Base-by-base conservation (phyloP, 768 basidiomycete species). In the Lentinula sp. region DNA sequence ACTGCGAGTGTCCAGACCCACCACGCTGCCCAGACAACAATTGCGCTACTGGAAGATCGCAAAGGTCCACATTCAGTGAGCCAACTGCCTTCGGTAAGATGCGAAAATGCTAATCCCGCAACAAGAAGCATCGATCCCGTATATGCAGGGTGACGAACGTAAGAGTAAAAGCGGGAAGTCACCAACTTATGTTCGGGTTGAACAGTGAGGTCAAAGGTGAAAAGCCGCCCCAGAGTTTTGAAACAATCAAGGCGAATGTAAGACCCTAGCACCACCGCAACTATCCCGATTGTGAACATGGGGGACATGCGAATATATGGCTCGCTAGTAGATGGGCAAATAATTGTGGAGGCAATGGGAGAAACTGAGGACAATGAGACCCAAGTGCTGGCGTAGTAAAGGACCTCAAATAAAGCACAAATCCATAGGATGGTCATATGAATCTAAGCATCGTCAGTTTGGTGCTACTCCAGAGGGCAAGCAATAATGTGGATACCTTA, bases 141-240 rank as follows among this genome's bases (percentile, higher is more conserved):
- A 67, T 83, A 84, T 0, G 81, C 76, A 16, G 83, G 83, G 69
- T 85, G 83, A 6, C 83, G 79, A 57, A 84, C 83, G 60, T 78
- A 77, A 6, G 69, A 61, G 66, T 85, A 85, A 61, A 76, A 79
- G 18, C 81, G 77, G n/a, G 69, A 67, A 2, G 81, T 83, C 63
- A 85, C 71, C 49, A 85, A 75, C 52, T 69, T 75, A 70, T 85
- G 84, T 36, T 72, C 68, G 1, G 82, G 81, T 59, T 79, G 81
- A 45, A 85, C 68, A 50, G 82, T 82, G 52, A 85, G 76, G 65
- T 84, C 83, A 67, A 84, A 85, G 0, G 84, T 85, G 73, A 85
- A 85, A 59, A 84, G 70, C 1, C 74, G 67, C 2, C 83, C 84
- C 20, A 85, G 80, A 23, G 79, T 75, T 59, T 69, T 72, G 77